phyloP scores from a whole-genome alignment of 495 filamentous ascomycete genomes.

The Astrothelium subdiscretum region DNA sequence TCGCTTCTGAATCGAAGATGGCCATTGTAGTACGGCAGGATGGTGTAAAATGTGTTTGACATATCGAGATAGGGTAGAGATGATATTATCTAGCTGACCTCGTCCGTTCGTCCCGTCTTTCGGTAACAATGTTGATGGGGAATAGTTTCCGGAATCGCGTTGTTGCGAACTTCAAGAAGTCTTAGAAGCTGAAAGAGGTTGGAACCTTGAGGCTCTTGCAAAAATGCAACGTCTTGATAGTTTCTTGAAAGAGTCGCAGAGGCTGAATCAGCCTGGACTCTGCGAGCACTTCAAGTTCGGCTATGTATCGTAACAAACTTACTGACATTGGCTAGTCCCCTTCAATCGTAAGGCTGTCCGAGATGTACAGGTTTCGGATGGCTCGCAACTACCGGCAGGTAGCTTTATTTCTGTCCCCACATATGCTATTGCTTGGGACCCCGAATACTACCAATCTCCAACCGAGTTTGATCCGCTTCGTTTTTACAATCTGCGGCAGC shows the following conservation, averaged over 20 bases:
- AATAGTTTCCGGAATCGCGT: no score
- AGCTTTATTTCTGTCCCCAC: constrained; percentile 8
- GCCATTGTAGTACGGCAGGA: neutral
- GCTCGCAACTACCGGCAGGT: constrained; percentile 17
- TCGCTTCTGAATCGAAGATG: neutral
- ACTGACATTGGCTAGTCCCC: constrained; percentile 7
- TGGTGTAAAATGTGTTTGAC: neutral
- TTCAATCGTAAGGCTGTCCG: constrained; percentile 13
- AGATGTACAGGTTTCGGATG: constrained; percentile 19
- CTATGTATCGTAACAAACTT: neutral
- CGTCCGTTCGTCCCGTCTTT: neutral
- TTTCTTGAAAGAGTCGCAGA: constrained; percentile 42
- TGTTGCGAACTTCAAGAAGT: no score
- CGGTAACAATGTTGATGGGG: no score
- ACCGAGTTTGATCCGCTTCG: constrained; percentile 43
- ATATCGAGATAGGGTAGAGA: neutral
- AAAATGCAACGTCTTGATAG: constrained; percentile 41
- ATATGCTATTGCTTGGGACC: neutral
- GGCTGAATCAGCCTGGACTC: constrained; percentile 31
- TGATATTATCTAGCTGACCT: neutral
- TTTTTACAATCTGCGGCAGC: constrained; percentile 36
- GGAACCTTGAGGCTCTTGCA: constrained; percentile 29
- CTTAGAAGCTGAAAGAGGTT: constrained; percentile 30
- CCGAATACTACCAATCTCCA: constrained; percentile 19
- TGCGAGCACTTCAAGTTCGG: constrained; percentile 21